A percentile compares a stretch with the other conserved stretches of the same genome.
phyloP scores from a whole-genome alignment of 2,329 filamentous ascomycete genomes.

The Chalaropsis thielavioides region DNA sequence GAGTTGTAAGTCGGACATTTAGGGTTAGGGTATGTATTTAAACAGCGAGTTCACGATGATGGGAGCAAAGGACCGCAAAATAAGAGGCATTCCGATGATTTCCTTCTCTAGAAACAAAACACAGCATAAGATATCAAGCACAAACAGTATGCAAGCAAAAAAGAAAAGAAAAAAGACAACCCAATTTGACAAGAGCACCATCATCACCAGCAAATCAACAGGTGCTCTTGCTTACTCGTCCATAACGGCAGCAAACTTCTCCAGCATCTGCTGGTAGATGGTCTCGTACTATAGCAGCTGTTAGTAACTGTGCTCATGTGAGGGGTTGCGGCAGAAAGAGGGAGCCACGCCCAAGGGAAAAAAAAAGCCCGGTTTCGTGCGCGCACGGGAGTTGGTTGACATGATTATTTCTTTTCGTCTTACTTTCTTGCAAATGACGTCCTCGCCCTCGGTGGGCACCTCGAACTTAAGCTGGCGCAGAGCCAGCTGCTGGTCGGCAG shows the following conservation, averaged over 20 bases:
- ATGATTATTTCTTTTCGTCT: background rate
- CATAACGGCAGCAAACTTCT: conserved; percentile 91
- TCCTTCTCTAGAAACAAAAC: conserved; percentile 1
- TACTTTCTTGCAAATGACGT: conserved; percentile 70
- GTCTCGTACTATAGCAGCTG: conserved; percentile 59
- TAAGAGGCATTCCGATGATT: conserved; percentile 1
- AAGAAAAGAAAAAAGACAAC: background rate
- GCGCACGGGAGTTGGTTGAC: no score
- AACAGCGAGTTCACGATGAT: background rate
- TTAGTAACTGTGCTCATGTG: conserved; percentile 26
- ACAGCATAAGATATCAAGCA: conserved; percentile 4
- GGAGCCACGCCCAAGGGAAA: background rate
- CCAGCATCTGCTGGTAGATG: conserved; percentile 79
- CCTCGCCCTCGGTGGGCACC: conserved; percentile 71
- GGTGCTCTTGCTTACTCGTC: conserved; percentile 55
- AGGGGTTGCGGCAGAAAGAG: background rate
- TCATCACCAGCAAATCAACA: background rate
- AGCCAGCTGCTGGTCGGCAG: conserved; percentile 68
- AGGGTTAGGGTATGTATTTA: background rate
- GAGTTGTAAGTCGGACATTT: background rate
- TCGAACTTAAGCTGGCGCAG: conserved; percentile 95
- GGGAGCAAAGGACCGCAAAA: background rate
- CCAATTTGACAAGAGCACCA: background rate
- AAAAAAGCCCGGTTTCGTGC: no score
- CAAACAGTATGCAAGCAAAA: background rate